Evolutionary conservation across 371 early-diverging fungal species (phyloP), one percentile per base, ranked within the genome.

Genomic region (Smittium mucronatum): DNA sequence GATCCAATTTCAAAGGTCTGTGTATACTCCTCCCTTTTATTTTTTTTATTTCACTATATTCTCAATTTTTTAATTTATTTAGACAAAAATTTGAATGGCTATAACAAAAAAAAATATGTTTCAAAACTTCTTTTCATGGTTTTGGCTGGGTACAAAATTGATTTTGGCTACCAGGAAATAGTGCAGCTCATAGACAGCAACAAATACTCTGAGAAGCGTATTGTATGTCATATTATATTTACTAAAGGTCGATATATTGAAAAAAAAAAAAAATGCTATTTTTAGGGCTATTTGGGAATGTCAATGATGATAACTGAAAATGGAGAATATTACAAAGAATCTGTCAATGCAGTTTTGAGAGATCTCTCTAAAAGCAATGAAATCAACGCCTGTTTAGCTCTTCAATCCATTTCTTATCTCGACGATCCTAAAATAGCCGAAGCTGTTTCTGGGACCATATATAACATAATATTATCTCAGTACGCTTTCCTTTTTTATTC

Each of bases 41-140:
- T 17, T 32, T 63, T 36, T 2, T 16, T 30, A 26, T 61, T 70
- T 26, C 36, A 28, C 33, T 71, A 36, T 67, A 60, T 47, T 59
- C 35, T 63, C 33, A 33, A 1, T 31, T 47, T 47, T 47, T 25
- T 8, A 15, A 47, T 47, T 15, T 25, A 15, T 63, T 57, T 75
- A 95, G 98, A 95, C 73, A 83, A 88, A 25, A 87, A 76, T 69
- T 78, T 98, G 74, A 93, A 88, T 75, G 97, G 98, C 29, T 97
- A 97, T 80, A 93, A 98, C 75, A 93, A 93, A 83, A 96, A 95
- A 78, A 98, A 98, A 74, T 98, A 98, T 74, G 93, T 98, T 57
- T 93, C 93, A 83, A 98, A 98, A 77, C 83, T 98, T 33, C 75
- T 98, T 65, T 98, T 97, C 84, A 97, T 98, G 92, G 95, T 94